Percentiles rank a stretch among this genome's conserved stretches.
These are phyloP conservation scores for Striga asiatica DNA, from an alignment of 257 asterid species.

Conservation along the genomic window DNA sequence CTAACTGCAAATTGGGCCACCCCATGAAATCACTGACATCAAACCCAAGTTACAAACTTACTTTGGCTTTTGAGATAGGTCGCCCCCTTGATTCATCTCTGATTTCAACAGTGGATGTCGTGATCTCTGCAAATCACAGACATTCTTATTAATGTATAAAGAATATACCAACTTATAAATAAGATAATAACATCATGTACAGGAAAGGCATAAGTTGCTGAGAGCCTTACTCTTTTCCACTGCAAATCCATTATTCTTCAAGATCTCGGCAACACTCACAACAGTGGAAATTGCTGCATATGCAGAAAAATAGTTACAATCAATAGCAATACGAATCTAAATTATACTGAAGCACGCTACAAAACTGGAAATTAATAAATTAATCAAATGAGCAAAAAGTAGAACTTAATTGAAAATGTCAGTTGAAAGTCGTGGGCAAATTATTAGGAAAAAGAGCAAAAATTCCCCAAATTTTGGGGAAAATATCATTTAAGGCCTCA, in stretches of 20 bases:
- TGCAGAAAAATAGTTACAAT: not conserved
- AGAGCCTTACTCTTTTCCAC: conserved; percentile 51
- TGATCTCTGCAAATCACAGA: conserved; percentile 44
- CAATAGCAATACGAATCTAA: not conserved
- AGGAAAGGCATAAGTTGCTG: not conserved
- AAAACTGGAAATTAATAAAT: not conserved
- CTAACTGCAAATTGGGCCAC: too few species aligned
- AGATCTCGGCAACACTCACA: conserved; percentile 62
- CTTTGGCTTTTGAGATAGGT: conserved; percentile 67
- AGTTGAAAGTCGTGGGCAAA: too few species aligned
- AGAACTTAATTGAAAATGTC: too few species aligned
- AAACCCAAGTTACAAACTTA: conserved; percentile 19
- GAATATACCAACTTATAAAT: not conserved
- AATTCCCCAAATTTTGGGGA: too few species aligned
- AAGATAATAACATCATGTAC: not conserved
- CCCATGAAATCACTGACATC: not conserved
- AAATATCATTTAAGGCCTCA: not conserved
- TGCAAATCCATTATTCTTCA: conserved; percentile 67
- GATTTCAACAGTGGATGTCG: conserved; percentile 71
- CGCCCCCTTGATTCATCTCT: conserved; percentile 67
- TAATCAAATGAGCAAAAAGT: not conserved
- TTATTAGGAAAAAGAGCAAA: too few species aligned
- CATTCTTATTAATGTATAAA: not conserved
- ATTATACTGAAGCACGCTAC: not conserved
- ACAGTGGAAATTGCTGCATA: conserved; percentile 66